Percentiles rank a stretch among this genome's conserved stretches.
phyloP scores from a whole-genome alignment of 257 asterid genomes.

The Echium plantagineum region DNA sequence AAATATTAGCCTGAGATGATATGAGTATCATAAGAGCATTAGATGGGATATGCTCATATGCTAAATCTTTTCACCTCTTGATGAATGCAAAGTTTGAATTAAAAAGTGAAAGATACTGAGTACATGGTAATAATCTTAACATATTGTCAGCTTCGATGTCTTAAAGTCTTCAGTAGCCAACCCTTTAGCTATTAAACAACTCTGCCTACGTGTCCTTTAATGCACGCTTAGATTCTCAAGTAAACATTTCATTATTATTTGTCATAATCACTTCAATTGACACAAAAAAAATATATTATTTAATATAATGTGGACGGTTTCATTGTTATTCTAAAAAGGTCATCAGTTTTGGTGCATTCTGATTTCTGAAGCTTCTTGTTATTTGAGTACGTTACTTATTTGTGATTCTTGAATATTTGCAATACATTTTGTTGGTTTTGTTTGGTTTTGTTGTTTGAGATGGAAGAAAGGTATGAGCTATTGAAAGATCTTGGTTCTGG shows the following conservation, averaged over 20 bases:
- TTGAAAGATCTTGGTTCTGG: constrained; percentile 37
- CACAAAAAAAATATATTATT: background rate
- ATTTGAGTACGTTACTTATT: background rate
- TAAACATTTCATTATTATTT: background rate
- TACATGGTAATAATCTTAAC: constrained; percentile 2
- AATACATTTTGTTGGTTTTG: no score
- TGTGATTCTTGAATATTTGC: no score
- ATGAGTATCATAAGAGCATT: no score
- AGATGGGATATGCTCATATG: no score
- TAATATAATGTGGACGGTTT: background rate
- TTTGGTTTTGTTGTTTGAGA: constrained; percentile 4
- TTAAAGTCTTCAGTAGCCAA: constrained; percentile 8
- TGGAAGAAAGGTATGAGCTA: constrained; percentile 37
- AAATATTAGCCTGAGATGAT: no score
- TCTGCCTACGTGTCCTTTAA: background rate
- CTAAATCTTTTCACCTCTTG: background rate
- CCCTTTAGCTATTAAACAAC: constrained; percentile 5
- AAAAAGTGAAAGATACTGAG: background rate
- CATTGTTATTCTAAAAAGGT: background rate
- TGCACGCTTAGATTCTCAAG: background rate
- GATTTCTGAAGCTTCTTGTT: background rate
- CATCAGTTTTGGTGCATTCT: constrained; percentile 1
- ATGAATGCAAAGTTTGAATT: background rate
- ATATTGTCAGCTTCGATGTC: background rate
- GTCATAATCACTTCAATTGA: background rate